Evolutionary conservation across 1,284 basidiomycete genomes (phyloP).

Genomic region (Leccinum pachyderme): DNA sequence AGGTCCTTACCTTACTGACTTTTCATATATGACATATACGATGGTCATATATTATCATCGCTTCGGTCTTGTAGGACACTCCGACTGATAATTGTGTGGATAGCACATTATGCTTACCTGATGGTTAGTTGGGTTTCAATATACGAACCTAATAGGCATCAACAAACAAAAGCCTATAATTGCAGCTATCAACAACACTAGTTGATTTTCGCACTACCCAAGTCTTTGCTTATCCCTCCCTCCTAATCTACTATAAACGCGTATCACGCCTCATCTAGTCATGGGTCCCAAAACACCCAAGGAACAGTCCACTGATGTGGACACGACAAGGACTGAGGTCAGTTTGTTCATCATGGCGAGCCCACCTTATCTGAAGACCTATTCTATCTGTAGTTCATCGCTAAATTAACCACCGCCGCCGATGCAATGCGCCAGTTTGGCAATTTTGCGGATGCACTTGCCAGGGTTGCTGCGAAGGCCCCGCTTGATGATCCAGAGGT

Average conservation of each 20-base stretch:
- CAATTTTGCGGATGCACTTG: slow-evolving; percentile 54
- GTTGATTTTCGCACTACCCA: slow-evolving; percentile 39
- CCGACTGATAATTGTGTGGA: slow-evolving; percentile 20
- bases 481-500: slow-evolving; percentile 36
- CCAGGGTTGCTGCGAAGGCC: slow-evolving; percentile 37
- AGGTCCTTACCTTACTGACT: slow-evolving; percentile 1
- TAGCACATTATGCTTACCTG: slow-evolving; percentile 35
- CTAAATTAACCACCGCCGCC: slow-evolving; percentile 52
- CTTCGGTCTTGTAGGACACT: slow-evolving; percentile 13
- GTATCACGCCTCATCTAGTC: slow-evolving; percentile 19
- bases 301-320: slow-evolving; percentile 28
- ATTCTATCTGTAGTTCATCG: slow-evolving; percentile 45
- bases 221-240: slow-evolving; percentile 31
- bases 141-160: slow-evolving; percentile 36
- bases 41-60: slow-evolving; percentile 2
- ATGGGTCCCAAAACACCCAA: slow-evolving; percentile 30
- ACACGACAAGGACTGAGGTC: slow-evolving; percentile 32
- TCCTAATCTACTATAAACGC: slow-evolving; percentile 27
- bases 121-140: slow-evolving; percentile 40
- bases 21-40: slow-evolving; percentile 11
- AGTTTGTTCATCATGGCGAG: slow-evolving; percentile 17
- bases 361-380: slow-evolving; percentile 21
- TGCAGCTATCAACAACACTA: slow-evolving; percentile 39
- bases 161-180: slow-evolving; percentile 44
- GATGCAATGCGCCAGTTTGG: slow-evolving; percentile 60